phyloP scores from a whole-genome alignment of 352 stramenopile species.

The Phytophthora pini region DNA sequence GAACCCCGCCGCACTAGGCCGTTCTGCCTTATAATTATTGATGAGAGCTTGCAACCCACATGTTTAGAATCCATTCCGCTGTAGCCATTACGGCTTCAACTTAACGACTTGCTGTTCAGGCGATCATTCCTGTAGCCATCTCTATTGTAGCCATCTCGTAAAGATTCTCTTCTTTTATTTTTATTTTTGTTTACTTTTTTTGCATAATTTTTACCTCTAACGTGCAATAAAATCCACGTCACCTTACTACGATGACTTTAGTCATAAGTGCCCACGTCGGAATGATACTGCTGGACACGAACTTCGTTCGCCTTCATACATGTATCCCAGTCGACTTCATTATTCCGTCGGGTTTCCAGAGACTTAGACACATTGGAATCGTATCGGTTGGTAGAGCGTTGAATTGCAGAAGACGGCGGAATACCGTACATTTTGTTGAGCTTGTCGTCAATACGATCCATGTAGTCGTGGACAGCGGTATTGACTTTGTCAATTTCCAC shows the following conservation, averaged over 20 bases:
- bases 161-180: too few species aligned
- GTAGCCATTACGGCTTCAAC: conserved; percentile 17
- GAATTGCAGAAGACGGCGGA: conserved; percentile 48
- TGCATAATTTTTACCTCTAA: neutral
- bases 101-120: neutral
- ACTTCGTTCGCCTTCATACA: conserved; percentile 20
- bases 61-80: conserved; percentile 17
- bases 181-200: too few species aligned
- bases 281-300: conserved; percentile 21
- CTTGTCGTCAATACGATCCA: conserved; percentile 84
- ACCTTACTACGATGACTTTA: neutral
- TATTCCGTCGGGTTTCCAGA: neutral
- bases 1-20: conserved; percentile 4
- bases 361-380: neutral
- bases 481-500: conserved; percentile 80
- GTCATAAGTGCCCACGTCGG: conserved; percentile 6
- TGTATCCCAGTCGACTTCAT: conserved; percentile 5
- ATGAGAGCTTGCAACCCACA: conserved; percentile 28
- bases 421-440: conserved; percentile 84
- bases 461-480: conserved; percentile 76
- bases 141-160: neutral
- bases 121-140: conserved; percentile 1
- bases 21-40: conserved; percentile 40
- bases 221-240: neutral
- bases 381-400: conserved; percentile 6